phyloP scores from a whole-genome alignment of 176 grass and related monocot species.

The Oryza australiensis region DNA sequence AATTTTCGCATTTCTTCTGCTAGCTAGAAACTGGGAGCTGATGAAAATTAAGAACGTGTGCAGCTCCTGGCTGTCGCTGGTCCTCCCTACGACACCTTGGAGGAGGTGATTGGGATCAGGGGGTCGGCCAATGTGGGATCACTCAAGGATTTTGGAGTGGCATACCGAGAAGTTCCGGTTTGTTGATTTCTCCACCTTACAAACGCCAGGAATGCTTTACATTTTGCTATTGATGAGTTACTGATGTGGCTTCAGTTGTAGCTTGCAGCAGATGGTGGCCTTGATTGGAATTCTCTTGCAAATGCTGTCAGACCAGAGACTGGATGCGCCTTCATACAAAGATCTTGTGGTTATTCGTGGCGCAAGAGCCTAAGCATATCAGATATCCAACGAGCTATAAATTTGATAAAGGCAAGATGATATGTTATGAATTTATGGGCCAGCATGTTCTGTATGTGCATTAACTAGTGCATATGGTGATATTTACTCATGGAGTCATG shows the following conservation, averaged over 20 bases:
- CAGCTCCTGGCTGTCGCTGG: conserved; percentile 82
- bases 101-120: conserved; percentile 95
- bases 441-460: neutral
- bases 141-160: conserved; percentile 83
- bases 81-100: conserved; percentile 81
- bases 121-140: conserved; percentile 66
- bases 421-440: neutral
- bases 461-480: neutral
- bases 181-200: neutral
- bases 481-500: neutral
- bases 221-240: neutral
- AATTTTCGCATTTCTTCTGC: conserved; percentile 5
- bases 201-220: neutral
- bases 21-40: neutral
- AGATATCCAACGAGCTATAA: conserved; percentile 66
- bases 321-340: conserved; percentile 80
- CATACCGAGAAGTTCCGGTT: conserved; percentile 77
- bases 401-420: conserved; percentile 64
- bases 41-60: conserved; percentile 3
- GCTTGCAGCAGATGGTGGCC: conserved; percentile 76
- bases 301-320: conserved; percentile 60
- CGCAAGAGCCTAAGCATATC: conserved; percentile 65
- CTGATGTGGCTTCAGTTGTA: conserved; percentile 42
- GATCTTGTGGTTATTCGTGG: conserved; percentile 91
- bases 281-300: conserved; percentile 71